Conservation (phyloP, 805 yeast genomes). For the Geotrichum ghanense region DNA sequence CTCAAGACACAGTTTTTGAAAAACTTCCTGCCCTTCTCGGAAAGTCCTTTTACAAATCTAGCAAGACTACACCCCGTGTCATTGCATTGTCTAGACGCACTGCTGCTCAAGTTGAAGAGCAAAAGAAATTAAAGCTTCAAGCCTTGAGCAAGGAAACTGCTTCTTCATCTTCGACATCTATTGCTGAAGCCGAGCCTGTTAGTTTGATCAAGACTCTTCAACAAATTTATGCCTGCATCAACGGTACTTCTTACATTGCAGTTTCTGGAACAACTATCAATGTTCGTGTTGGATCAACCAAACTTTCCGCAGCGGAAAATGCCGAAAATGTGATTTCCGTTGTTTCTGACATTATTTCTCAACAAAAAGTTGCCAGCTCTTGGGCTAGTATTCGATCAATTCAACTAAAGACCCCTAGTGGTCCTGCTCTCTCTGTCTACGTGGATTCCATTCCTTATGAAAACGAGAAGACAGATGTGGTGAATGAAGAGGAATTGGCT, state of each 20-base stretch:
- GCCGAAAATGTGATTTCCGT: conserved; percentile 51
- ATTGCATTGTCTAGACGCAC: conserved; percentile 21
- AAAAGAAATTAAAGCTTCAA: conserved; percentile 31
- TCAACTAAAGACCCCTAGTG: conserved; percentile 56
- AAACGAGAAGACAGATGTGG: conserved; percentile 37
- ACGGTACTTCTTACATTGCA: conserved; percentile 48
- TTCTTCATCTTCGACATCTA: conserved; percentile 28
- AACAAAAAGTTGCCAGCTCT: conserved; percentile 11
- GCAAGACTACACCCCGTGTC: conserved; percentile 58
- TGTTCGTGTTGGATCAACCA: conserved; percentile 49
- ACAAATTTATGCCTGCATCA: conserved; percentile 46
- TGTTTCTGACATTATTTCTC: conserved; percentile 32
- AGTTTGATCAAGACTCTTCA: conserved; percentile 18
- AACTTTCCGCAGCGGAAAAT: conserved; percentile 38
- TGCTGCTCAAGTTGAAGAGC: conserved; percentile 11
- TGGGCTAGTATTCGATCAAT: conserved; percentile 26
- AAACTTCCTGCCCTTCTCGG: conserved; percentile 78
- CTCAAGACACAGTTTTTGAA: conserved; percentile 74
- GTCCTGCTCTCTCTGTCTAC: conserved; percentile 81
- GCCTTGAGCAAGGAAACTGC: not conserved
- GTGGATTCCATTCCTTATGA: conserved; percentile 42
- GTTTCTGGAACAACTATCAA: conserved; percentile 65
- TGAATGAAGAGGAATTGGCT: conserved; percentile 26
- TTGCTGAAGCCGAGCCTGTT: conserved; percentile 24
- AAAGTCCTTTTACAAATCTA: conserved; percentile 57